Conservation (phyloP, 768 basidiomycete genomes). For the Rhodotorula taiwanensis region DNA sequence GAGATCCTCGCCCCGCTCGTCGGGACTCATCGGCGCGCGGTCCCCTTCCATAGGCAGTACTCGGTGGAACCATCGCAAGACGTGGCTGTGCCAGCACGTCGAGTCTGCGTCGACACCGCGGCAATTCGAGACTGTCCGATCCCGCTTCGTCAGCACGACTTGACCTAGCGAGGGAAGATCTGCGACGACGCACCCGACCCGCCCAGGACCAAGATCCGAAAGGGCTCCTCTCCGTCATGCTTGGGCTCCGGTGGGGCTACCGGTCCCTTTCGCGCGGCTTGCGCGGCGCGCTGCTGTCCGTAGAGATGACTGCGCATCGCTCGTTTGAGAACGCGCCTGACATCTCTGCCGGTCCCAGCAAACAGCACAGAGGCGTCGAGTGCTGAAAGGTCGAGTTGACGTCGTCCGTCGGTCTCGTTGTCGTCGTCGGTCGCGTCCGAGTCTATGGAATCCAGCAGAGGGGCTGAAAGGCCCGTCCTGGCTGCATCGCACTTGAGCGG, state of each 20-base stretch:
- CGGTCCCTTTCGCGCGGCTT: constrained; percentile 10
- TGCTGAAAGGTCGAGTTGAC: no score
- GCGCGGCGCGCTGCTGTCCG: no score
- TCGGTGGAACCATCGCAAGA: constrained; percentile 27
- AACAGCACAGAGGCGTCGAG: constrained; percentile 28
- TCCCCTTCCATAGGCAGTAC: constrained; percentile 31
- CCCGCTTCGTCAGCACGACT: neutral
- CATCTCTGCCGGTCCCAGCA: constrained; percentile 22
- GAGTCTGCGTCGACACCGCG: constrained; percentile 32
- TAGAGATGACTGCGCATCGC: constrained; percentile 28
- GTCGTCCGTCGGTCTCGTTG: no score
- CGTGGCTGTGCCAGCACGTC: constrained; percentile 27
- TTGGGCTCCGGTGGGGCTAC: neutral
- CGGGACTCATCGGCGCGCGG: neutral
- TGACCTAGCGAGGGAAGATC: no score
- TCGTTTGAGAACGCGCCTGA: constrained; percentile 19
- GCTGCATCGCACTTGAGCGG: no score
- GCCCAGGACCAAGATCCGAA: constrained; percentile 28
- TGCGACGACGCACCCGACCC: constrained; percentile 23
- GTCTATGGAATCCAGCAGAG: no score
- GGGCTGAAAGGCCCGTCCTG: no score
- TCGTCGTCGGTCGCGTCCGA: no score
- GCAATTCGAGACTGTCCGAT: constrained; percentile 26
- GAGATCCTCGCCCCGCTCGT: no score
- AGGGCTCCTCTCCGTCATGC: constrained; percentile 29